A percentile compares a stretch with the other conserved stretches of the same genome.
Conservation (phyloP, 2,329 filamentous ascomycete species). For the Neurospora crassa region DNA sequence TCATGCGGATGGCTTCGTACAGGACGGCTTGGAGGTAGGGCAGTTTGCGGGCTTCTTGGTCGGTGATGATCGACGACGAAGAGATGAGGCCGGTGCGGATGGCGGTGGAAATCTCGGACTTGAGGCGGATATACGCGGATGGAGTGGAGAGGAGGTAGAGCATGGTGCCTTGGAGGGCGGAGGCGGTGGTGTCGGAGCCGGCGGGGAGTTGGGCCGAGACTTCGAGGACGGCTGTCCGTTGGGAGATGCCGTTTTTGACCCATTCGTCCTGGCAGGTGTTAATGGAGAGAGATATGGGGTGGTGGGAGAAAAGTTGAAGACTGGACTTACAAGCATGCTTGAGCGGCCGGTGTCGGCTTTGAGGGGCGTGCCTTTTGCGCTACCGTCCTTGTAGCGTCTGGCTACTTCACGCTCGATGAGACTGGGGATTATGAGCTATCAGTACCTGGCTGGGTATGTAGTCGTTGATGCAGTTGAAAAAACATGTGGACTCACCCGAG, state of each 20-base stretch:
- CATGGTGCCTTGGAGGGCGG: constrained; percentile 9
- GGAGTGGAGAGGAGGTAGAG: constrained; percentile 7
- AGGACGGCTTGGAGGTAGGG: constrained; percentile 41
- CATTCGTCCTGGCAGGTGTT: not conserved
- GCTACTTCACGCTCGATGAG: not conserved
- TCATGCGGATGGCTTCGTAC: constrained; percentile 37
- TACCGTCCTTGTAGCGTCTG: not conserved
- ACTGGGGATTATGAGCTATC: not conserved
- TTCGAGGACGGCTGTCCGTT: not conserved
- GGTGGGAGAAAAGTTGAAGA: not conserved
- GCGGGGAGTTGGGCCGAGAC: not conserved
- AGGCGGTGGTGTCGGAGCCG: constrained; percentile 10
- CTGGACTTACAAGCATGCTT: not conserved
- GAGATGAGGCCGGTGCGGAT: constrained; percentile 21
- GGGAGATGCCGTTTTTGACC: not conserved
- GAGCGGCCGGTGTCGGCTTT: not conserved
- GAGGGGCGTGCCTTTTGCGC: not conserved
- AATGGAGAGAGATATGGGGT: not conserved
- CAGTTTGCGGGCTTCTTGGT: constrained; percentile 29
- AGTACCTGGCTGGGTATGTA: not conserved
- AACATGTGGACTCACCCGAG: not conserved
- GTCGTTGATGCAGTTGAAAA: not conserved
- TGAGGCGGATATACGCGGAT: constrained; percentile 1
- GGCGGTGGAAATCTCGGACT: constrained; percentile 25
- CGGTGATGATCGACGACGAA: constrained; percentile 26